Percentiles rank a stretch among this genome's conserved stretches.
Evolutionary conservation across 192 early-diverging fungal species (phyloP).

Genomic region (Glomus cerebriforme): DNA sequence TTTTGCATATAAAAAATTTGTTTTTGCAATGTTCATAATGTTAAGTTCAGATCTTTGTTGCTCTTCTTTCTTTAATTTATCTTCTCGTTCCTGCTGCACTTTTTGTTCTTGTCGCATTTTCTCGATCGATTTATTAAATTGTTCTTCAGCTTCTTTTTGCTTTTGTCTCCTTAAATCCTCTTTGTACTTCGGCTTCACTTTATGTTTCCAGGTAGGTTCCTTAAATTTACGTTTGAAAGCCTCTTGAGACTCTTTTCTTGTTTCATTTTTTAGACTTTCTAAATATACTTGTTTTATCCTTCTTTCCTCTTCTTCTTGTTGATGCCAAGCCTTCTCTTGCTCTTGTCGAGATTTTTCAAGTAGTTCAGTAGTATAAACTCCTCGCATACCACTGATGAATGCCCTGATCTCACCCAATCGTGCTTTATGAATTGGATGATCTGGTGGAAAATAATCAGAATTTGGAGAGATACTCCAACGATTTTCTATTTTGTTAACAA

Average conservation of each 20-base stretch:
- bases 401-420: not conserved
- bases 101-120: no score
- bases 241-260: no score
- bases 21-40: no score
- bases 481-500: not conserved
- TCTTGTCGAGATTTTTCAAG: conserved; percentile 4
- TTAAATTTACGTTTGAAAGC: no score
- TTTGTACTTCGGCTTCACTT: no score
- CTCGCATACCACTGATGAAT: not conserved
- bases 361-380: conserved; percentile 10
- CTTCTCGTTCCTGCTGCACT: no score
- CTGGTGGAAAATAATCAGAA: conserved; percentile 11
- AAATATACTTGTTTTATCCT: not conserved
- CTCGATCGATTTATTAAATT: no score
- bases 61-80: no score
- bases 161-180: conserved; percentile 1
- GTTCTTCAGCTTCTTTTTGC: not conserved
- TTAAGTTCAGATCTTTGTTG: no score
- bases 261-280: not conserved
- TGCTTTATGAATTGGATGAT: not conserved
- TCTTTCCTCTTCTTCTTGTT: not conserved
- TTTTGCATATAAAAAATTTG: no score
- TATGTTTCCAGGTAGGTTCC: no score
- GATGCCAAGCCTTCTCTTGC: not conserved
- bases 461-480: conserved; percentile 23